phyloP scores from a whole-genome alignment of 2,329 filamentous ascomycete species.

The Colletotrichum abscissum region DNA sequence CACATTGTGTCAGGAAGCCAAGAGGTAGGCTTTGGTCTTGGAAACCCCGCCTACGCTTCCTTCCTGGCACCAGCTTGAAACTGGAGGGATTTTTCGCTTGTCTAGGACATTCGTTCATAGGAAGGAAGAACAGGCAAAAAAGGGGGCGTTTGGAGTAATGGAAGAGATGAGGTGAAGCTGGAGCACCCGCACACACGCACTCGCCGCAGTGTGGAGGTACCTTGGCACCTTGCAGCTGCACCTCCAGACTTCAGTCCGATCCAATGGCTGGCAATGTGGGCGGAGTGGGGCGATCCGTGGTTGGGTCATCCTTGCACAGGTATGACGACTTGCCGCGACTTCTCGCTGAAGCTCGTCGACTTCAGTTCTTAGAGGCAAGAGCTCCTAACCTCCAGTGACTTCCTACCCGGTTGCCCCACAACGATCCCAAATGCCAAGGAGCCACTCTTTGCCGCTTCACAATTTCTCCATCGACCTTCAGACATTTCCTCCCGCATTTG shows the following conservation, averaged over 20 bases:
- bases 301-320: constrained; percentile 31
- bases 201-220: constrained; percentile 18
- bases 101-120: background rate
- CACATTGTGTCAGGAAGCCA: background rate
- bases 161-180: constrained; percentile 23
- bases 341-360: background rate
- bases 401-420: background rate
- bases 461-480: constrained; percentile 6
- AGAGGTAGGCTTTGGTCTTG: background rate
- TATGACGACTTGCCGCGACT: constrained; percentile 30
- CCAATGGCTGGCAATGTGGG: constrained; percentile 23
- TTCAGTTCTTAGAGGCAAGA: background rate
- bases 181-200: constrained; percentile 1
- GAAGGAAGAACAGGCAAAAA: background rate
- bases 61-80: background rate
- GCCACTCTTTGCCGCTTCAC: constrained; percentile 28
- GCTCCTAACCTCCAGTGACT: too few species aligned
- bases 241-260: background rate
- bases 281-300: constrained; percentile 14
- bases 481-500: background rate
- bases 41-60: background rate
- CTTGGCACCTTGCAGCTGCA: constrained; percentile 20
- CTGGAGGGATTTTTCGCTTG: background rate
- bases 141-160: background rate
- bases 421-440: constrained; percentile 7